Evolutionary conservation across 2,329 filamentous ascomycete species (phyloP).

Genomic region (Epichloe hybrida): DNA sequence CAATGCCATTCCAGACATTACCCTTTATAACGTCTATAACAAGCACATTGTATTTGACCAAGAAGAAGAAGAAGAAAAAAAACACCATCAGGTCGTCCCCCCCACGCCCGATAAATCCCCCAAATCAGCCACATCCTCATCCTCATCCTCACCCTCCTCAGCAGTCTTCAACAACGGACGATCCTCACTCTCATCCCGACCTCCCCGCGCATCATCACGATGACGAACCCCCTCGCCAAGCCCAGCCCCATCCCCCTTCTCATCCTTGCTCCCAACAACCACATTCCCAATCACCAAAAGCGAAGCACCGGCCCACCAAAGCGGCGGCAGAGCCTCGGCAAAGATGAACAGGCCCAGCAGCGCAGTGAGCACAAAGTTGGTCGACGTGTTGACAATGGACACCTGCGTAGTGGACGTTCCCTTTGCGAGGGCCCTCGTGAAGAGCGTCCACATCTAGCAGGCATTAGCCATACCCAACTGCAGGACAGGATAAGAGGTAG

Average conservation of each 20-base stretch:
- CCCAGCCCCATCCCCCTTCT: constrained; percentile 20
- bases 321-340: constrained; percentile 52
- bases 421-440: constrained; percentile 62
- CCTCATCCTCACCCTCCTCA: constrained; percentile 7
- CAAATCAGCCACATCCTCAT: constrained; percentile 23
- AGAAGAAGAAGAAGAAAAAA: too few species aligned
- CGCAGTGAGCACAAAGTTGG: constrained; percentile 70
- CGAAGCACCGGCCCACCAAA: constrained; percentile 66
- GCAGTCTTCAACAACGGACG: constrained; percentile 12
- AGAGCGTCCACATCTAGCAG: constrained; percentile 63
- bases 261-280: constrained; percentile 60
- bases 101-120: constrained; percentile 13
- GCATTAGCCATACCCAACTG: too few species aligned
- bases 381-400: constrained; percentile 67
- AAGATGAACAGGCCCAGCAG: constrained; percentile 59
- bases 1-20: too few species aligned
- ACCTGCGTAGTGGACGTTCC: constrained; percentile 68
- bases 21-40: too few species aligned
- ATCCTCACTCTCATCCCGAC: constrained; percentile 14
- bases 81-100: background rate
- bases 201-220: background rate
- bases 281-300: constrained; percentile 65
- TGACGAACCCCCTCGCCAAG: background rate
- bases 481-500: too few species aligned
- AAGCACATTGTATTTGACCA: background rate